Base-by-base conservation (phyloP, 306 rosid species). In the Canavalia gladiata region DNA sequence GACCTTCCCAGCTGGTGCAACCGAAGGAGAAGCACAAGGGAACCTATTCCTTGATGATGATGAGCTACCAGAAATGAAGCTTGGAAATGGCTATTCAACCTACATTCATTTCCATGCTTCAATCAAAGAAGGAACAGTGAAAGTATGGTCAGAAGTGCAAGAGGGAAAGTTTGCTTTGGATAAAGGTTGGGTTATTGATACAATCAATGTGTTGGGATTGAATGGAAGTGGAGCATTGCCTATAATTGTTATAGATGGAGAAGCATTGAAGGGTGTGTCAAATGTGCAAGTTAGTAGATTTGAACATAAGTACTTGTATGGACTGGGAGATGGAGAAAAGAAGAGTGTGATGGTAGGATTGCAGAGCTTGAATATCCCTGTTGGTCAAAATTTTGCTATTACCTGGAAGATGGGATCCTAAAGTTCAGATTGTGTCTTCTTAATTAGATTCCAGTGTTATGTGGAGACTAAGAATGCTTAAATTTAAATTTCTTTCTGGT, bases 41-140 rank as follows among this genome's bases (percentile, higher is more conserved):
- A 90, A 87, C 64, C 85, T 95, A 12, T 95, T 72, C 93, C 88
- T 95, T 6, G 98, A 93, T 51, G 91, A 93, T 2, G 97, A 95
- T 39, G 99, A 91, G 88, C 81, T 77, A 62, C 91, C 97, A 0
- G 92, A 93, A 59, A 95, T 95, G 87, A 84, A 86, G 8, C 84
- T 95, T 6, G 98, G 93, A 50, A 88, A 82, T 73, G 97, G 98
- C 29, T 76, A 74, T 79, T 90, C 99, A 10, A 91, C 95, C 1
- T 89, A 86, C 37, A 49, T 93, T 12, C 92, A 90, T 72, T 87
- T 95, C 56, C 88, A 89, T 51, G 98, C 95, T 12, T 84, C 83
- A 13, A 28, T 91, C 2, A 85, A 88, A 39, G 62, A 85, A 42
- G 92, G 97, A 75, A 64, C 0, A 45, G 93, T 91, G 70, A 95